Evolutionary conservation across 1,139 yeast species (phyloP), one percentile per base, ranked within the genome.

Genomic region (Saccharomyces hybrid): DNA sequence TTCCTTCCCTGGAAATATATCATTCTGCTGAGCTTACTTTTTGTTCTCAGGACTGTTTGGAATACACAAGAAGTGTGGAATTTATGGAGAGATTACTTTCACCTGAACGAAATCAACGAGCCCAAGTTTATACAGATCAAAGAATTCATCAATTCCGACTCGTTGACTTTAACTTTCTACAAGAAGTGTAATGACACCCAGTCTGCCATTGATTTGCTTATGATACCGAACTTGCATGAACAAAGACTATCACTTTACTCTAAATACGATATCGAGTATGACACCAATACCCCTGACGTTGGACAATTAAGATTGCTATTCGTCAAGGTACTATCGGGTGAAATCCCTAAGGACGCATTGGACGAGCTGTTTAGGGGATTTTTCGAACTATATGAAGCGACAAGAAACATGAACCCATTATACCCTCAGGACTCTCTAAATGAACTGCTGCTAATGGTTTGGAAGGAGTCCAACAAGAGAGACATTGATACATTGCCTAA

Each of bases 51-150:
- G 38, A 57, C 64, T 2, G 31, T 65, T 7, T 57, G 63, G 61
- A 57, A 59, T 11, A 61, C 63, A 3, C 53, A 57, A 4, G 68
- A 63, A 27, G 61, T 68, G 9, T 58, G 61, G 59, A 61, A 56
- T 20, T 54, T 62, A 50, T 67, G 70, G 70, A 51, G 57, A 14
- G 64, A 60, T 16, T 61, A 55, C 52, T 54, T 63, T 14, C 56
- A 57, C 28, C 50, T 56, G 13, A 52, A 59, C 49, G 60, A 50
- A 13, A 53, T 63, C 38, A 55, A 53, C 50, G 61, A 59, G 13
- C 51, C 49, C 9, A 55, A 54, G 1, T 54, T 57, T 30, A 20
- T 16, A 3, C 52, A 52, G 8, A 55, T 64, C n/a, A 55, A 55
- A 48, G 16, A 50, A 16, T 61, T 54, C 49, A 50, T 63, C 14